Base-by-base conservation (phyloP, 192 early-diverging fungal species). In the Phycomyces nitens region DNA sequence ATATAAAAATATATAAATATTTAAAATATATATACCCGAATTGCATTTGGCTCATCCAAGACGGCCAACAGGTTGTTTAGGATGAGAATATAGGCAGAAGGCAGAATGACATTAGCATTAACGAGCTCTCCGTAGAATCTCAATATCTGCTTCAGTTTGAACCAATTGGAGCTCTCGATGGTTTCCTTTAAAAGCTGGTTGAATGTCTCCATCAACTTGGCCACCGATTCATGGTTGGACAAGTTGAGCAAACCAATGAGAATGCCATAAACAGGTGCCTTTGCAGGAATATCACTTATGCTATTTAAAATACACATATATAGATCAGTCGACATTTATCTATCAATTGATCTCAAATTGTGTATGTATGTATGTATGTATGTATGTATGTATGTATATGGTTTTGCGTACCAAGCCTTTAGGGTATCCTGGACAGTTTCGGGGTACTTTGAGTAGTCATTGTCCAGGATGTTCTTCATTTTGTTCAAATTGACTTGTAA, bases 41-140 rank as follows among this genome's bases (percentile, higher is more conserved):
- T 44, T 57, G 82, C 58, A 34, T 74, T 74, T 8, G 77, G 65
- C 69, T 90, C 80, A 55, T 84, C 73, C 53, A 89, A 65, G 0
- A 80, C 78, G 10, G 66, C 66, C 58, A 95, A 68, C 21, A 98
- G 77, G 52, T 71, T 71, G 56, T 88, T 82, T 51, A 91, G 73
- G 39, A 95, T 66, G 5, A 73, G 72, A 21, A 94, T 65, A 53
- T 88, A 82, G 26, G 89, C 81, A 10, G 69, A 65, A 0, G 90
- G 82, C 3, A 79, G 56, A 56, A 98, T 87, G 6, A 93, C 86
- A 66, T 88, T 87, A 21, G 89, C 80, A 66, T 83, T 87, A 52
- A 93, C 86, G 21, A 93, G 80, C 70, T 91, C 84, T 6, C 82
- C 90, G 80, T 92, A 91, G 72, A 88, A 97, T 41, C 93, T 78